Evolutionary conservation across 2,329 filamentous ascomycete genomes (phyloP).

Genomic region (Fusarium sp.): DNA sequence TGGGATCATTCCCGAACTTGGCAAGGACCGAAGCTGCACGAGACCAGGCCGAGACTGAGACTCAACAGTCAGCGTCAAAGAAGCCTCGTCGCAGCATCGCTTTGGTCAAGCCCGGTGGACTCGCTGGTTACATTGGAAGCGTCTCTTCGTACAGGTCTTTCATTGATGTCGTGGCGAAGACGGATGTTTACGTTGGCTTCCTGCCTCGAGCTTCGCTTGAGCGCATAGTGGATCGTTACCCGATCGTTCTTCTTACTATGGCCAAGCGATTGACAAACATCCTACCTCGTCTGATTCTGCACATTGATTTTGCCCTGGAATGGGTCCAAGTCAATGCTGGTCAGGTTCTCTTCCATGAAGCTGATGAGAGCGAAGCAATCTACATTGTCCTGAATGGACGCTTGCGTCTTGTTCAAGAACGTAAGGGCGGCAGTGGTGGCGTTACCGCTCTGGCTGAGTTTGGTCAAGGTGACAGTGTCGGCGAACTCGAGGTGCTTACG

Average conservation of each 20-base stretch:
- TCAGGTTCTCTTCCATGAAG: slow-evolving; percentile 92
- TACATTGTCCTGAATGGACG: slow-evolving; percentile 97
- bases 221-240: slow-evolving; percentile 91
- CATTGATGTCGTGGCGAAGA: slow-evolving; percentile 96
- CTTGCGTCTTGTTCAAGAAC: slow-evolving; percentile 84
- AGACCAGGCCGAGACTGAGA: slow-evolving; percentile 49
- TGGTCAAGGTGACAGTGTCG: slow-evolving; percentile 96
- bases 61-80: slow-evolving; percentile 59
- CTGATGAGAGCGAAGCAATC: slow-evolving; percentile 96
- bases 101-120: slow-evolving; percentile 90
- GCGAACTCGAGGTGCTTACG: slow-evolving; percentile 95
- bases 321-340: slow-evolving; percentile 98
- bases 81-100: slow-evolving; percentile 76
- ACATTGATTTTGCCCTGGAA: slow-evolving; percentile 98
- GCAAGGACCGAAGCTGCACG: slow-evolving; percentile 45
- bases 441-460: slow-evolving; percentile 91
- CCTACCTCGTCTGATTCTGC: slow-evolving; percentile 87
- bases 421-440: slow-evolving; percentile 81
- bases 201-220: slow-evolving; percentile 87
- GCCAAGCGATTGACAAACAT: slow-evolving; percentile 93
- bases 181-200: slow-evolving; percentile 97
- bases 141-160: slow-evolving; percentile 96
- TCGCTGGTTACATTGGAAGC: slow-evolving; percentile 94
- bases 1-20: slow-evolving; percentile 47
- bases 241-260: slow-evolving; percentile 92